Base-by-base conservation (phyloP, 1,284 basidiomycete species). In the Wallemia hederae region DNA sequence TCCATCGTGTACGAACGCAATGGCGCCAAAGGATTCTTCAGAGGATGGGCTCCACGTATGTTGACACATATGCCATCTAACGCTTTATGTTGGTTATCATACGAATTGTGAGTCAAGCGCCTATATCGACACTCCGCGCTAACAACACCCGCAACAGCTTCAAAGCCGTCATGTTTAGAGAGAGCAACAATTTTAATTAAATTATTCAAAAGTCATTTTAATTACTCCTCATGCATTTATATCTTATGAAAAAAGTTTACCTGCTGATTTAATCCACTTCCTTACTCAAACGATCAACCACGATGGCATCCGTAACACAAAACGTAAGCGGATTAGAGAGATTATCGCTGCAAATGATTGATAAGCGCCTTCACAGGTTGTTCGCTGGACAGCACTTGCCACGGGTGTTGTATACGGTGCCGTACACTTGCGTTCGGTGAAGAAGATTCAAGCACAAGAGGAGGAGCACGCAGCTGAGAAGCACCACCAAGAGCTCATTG, bases 31-130 rank as follows among this genome's bases (percentile, higher is more conserved):
- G 94, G 94, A 0, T 89, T 98, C 68, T 74, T 76, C 59, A 77
- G 94, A 66, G 94, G 94, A 26, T 75, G 98, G 67, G 77, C 85
- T 60, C 94, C 94, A 3, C 79, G 94, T 59, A 82, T 99, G 58
- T 74, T 98, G 68, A 94, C 92, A 11, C 88, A 88, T 64, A 89
- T 97, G 81, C 94, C 94, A 9, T 91, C 86, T 68, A 97, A 94
- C 62, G 94, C 94, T 5, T 76, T 99, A 59, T 94, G 88, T 72
- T 99, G 94, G 92, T 74, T 96, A 70, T 88, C 84, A 59, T 92
- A 92, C 69, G 88, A 92, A 72, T 91, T 90, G 74, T 92, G n/a
- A 49, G 39, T 49, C 29, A 7, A 7, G 29, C 29, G 29, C 29
- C n/a, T n/a, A 49, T 9, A 7, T 17, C 39, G 31, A 33, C 19